These are phyloP conservation scores for Porcisia hertigi DNA, from an alignment of 208 protist species.

Conservation along the genomic window DNA sequence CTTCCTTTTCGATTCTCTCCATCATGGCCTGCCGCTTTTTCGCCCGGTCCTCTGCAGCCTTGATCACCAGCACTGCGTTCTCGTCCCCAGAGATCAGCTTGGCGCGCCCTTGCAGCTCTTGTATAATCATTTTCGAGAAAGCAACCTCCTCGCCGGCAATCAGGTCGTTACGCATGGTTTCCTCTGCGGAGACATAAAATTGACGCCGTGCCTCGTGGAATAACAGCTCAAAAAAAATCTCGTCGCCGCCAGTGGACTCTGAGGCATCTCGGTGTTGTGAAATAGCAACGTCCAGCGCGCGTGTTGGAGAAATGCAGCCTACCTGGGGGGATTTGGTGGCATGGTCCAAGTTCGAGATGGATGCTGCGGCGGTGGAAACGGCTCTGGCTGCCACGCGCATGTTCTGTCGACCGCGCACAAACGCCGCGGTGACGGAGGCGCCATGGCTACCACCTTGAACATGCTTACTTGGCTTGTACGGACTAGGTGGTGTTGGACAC, in stretches of 20 bases:
- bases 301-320: neutral
- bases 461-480: slow-evolving; percentile 47
- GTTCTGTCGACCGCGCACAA: slow-evolving; percentile 17
- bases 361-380: neutral
- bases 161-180: slow-evolving; percentile 26
- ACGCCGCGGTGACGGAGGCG: slow-evolving; percentile 31
- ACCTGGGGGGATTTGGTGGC: neutral
- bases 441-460: neutral
- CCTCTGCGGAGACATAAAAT: slow-evolving; percentile 32
- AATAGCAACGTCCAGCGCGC: neutral
- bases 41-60: slow-evolving; percentile 26
- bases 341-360: neutral
- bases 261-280: neutral
- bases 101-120: slow-evolving; percentile 15
- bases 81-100: slow-evolving; percentile 33
- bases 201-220: slow-evolving; percentile 27
- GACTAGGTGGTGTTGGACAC: slow-evolving; percentile 59
- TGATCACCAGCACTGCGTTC: slow-evolving; percentile 34
- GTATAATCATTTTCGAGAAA: slow-evolving; percentile 23
- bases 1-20: slow-evolving; percentile 49
- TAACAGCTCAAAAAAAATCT: slow-evolving; percentile 20
- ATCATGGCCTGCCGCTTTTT: slow-evolving; percentile 29
- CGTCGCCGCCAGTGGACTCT: neutral
- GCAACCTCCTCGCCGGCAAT: slow-evolving; percentile 39
- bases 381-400: neutral